Percentiles rank a stretch among this genome's conserved stretches.
Conservation (phyloP, 129 eudicot species). For the Pseudognaphalium luteoalbum region DNA sequence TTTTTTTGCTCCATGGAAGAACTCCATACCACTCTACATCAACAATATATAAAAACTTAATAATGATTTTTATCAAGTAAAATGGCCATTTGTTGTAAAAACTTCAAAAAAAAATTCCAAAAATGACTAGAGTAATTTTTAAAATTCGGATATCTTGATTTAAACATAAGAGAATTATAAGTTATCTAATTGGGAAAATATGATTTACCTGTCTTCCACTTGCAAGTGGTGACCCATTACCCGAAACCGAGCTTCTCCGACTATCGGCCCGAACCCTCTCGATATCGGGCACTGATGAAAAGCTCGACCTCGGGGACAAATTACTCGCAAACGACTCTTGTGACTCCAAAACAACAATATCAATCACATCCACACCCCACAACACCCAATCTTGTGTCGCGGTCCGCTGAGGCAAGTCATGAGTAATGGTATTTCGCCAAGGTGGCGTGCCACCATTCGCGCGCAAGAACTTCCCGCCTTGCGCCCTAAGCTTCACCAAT, state of each 20-base stretch:
- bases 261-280: constrained; percentile 13
- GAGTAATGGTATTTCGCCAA: constrained; percentile 76
- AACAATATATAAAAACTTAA: background rate
- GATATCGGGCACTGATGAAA: constrained; percentile 34
- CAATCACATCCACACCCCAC: constrained; percentile 77
- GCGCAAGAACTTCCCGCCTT: constrained; percentile 59
- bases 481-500: constrained; percentile 51
- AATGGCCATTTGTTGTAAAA: background rate
- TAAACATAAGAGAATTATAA: too few species aligned
- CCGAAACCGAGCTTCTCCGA: constrained; percentile 17
- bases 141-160: too few species aligned
- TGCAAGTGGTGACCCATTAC: constrained; percentile 22
- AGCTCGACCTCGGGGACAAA: constrained; percentile 36
- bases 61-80: background rate
- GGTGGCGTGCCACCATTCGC: constrained; percentile 83
- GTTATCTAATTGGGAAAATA: background rate
- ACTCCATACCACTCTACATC: constrained; percentile 70
- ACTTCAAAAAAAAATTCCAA: too few species aligned
- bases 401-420: constrained; percentile 64
- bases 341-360: constrained; percentile 33
- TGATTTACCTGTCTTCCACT: constrained; percentile 44
- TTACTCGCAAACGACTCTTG: constrained; percentile 39
- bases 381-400: constrained; percentile 73
- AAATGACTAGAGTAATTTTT: too few species aligned
- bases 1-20: constrained; percentile 55